phyloP scores from a whole-genome alignment of 257 asterid species.

The Solanum bukasovii region DNA sequence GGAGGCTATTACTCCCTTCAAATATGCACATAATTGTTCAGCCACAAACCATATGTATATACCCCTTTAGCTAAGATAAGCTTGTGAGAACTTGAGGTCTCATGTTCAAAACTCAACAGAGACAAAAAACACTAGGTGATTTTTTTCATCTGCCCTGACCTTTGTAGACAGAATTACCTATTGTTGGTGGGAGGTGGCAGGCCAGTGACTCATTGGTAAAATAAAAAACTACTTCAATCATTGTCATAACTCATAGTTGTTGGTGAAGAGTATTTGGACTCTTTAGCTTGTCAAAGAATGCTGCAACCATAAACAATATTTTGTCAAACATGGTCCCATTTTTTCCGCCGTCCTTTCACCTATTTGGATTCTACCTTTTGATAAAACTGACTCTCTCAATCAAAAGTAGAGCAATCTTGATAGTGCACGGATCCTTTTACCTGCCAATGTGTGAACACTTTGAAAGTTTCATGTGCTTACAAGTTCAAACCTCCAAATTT shows the following conservation, averaged over 20 bases:
- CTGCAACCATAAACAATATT: background rate
- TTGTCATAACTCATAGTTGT: background rate
- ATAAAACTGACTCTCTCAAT: background rate
- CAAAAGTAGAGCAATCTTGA: background rate
- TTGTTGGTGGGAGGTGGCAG: background rate
- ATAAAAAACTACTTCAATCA: background rate
- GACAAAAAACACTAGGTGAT: background rate
- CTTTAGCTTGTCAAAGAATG: background rate
- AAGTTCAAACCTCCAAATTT: background rate
- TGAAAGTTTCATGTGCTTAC: background rate
- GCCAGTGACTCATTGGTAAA: background rate
- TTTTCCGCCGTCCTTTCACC: background rate
- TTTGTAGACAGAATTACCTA: no score
- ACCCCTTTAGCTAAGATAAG: background rate
- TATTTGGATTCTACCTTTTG: background rate
- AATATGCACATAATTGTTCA: background rate
- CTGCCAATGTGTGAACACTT: background rate
- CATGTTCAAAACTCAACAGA: no score
- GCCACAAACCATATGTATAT: background rate
- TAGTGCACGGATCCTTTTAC: background rate
- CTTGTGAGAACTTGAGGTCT: background rate
- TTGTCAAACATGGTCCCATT: background rate
- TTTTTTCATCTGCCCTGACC: fast-evolving
- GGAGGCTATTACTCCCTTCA: background rate
- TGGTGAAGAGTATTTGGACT: background rate